Conservation (phyloP, 169 alveolate species). For the Plasmodium coatneyi region DNA sequence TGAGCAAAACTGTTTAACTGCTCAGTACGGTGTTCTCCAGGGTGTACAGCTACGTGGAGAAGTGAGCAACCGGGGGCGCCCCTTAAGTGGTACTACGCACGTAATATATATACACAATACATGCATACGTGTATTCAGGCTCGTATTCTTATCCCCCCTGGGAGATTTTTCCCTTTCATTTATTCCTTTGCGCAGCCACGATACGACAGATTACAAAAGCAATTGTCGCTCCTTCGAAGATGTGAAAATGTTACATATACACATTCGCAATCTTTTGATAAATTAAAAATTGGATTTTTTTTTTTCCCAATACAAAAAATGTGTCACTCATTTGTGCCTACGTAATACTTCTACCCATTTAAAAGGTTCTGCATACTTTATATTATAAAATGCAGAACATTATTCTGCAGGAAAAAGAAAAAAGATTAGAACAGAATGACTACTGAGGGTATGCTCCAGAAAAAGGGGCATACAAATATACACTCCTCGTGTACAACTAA, state of each 20-base stretch:
- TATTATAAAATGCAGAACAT: background rate
- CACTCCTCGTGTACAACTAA: background rate
- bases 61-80: background rate
- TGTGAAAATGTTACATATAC: background rate
- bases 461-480: background rate
- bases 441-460: background rate
- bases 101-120: background rate
- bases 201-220: background rate
- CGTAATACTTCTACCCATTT: background rate
- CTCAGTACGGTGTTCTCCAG: background rate
- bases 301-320: background rate
- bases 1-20: background rate
- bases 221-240: background rate
- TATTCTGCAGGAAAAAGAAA: background rate
- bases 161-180: background rate
- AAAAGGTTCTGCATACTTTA: background rate
- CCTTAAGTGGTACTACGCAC: background rate
- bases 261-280: background rate
- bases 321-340: background rate
- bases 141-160: background rate
- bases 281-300: background rate
- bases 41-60: background rate
- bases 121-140: background rate
- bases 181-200: background rate
- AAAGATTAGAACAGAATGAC: background rate